Base-by-base conservation (phyloP, 2,329 filamentous ascomycete species). In the Colletotrichum siamense region DNA sequence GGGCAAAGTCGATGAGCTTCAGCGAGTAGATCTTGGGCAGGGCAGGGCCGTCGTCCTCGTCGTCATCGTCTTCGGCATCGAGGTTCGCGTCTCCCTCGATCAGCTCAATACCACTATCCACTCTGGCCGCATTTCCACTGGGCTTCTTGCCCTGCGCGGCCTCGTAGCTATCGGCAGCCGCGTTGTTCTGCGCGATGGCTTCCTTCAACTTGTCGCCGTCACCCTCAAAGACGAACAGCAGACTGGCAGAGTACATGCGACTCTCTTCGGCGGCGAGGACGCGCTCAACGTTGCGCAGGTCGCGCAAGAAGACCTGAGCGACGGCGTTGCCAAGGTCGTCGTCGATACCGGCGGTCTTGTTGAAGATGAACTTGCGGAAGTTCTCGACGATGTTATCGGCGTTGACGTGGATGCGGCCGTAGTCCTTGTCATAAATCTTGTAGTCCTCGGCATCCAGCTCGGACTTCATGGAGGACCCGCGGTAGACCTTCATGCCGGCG, bases 1-100 rank as follows among this genome's bases (percentile, higher is more conserved):
- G 97, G 2, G 97, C 97, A 89, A 99, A 99, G 84, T 99, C 97
- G 80, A 99, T 99, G 78, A 99, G 89, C 82, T 96, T 97, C 66
- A 98, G 89, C 15, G 92, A 91, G 81, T 94, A 95, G 59, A 98
- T 91, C 80, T 93, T 93, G 0, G 94, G 94, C 13, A 87, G 77
- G 18, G 79, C 77, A 32, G 68, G 90, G 88, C 62, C 88, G 3
- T 88, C 87, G 1, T 87, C 84, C 2, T 84, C 82, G 0, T 86
- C 59, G 28, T 69, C 44, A 12, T 52, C 44, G 44, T 52, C 55
- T 52, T 61, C 73, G 12, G 36, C 63, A 18, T 39, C 63, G 26
- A 49, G 9, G 7, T 84, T 82, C 57, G 80, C 79, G 49, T 77
- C 78, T 66, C 76, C 81, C 73, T 73, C 81, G 79, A 72, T 83